A percentile compares a stretch with the other conserved stretches of the same genome.
These are phyloP conservation scores for Solanum gracilifrons DNA, from an alignment of 257 asterid species.

Conservation along the genomic window DNA sequence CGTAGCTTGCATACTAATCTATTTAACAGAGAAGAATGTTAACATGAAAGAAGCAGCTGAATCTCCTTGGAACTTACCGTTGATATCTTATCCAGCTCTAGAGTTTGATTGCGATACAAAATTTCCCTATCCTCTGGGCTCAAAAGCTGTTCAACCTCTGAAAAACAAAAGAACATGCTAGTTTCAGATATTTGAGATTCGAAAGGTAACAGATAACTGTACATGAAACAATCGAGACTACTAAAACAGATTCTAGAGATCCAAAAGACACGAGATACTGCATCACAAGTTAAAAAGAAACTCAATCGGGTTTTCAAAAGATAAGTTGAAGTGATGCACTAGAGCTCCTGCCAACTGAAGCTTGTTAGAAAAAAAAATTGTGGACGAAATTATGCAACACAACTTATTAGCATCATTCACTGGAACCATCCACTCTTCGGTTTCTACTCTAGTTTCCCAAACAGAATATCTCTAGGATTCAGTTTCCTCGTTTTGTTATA, in stretches of 20 bases:
- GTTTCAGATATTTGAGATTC: background rate
- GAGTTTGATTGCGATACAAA: conserved; percentile 41
- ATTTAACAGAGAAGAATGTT: background rate
- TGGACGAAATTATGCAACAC: background rate
- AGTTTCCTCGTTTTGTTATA: background rate
- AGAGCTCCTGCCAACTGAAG: background rate
- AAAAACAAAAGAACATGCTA: background rate
- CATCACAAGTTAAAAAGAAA: background rate
- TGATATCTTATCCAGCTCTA: conserved; percentile 47
- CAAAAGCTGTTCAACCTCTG: conserved; percentile 81
- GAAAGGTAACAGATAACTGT: background rate
- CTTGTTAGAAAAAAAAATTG: background rate
- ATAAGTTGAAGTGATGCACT: background rate
- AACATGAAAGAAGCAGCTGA: background rate
- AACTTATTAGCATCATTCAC: background rate
- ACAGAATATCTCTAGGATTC: background rate
- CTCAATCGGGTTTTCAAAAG: background rate
- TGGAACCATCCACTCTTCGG: background rate
- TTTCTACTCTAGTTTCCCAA: background rate
- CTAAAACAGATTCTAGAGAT: background rate
- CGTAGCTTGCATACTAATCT: background rate
- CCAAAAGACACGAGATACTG: background rate
- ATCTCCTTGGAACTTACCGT: conserved; percentile 37
- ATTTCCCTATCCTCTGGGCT: conserved; percentile 64
- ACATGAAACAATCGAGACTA: background rate